Base-by-base conservation (phyloP, 2,329 filamentous ascomycete genomes). In the Claviceps quebecensis region DNA sequence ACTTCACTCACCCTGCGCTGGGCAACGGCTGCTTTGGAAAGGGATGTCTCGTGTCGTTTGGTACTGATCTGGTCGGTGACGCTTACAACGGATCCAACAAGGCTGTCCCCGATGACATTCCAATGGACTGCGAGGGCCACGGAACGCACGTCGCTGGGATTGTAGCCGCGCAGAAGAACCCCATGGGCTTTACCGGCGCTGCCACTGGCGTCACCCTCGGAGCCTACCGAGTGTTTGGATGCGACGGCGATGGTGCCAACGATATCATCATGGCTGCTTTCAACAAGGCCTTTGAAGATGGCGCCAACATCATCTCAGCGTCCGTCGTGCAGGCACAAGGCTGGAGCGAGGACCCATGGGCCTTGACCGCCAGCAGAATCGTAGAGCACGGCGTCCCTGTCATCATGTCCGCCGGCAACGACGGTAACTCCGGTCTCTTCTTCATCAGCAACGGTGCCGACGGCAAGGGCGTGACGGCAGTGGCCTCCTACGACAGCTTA, bases 1-100 rank as follows among this genome's bases (percentile, higher is more conserved):
- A 84, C 60, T 84, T 83, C 59, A 72, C 66, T 0, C 80, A 84
- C 57, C 75, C 78, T 2, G 76, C 77, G 22, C 72, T 84, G 0
- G 81, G 81, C 14, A 23, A 38, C 9, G 29, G 29, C 5, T 70
- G 72, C 49, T 74, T 73, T 54, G 73, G 73, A 3, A 22, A 46
- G 23, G 71, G 70, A 0, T 74, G 65, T 55, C 64, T 73, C 13
- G 67, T 76, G 8, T 62, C 65, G 5, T 64, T 63, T 50, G 73
- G 73, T 2, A 65, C 63, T 34, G 72, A 74, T 41, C 60, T 75
- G 47, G 65, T 70, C 3, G 70, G 70, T 9, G 68, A 73, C 51
- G 49, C 47, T 9, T 61, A 54, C 34, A 60, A 60, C 17, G 64
- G 61, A 16, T 49, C 52, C 5, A 61, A 61, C 17, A 46, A 51